phyloP scores from a whole-genome alignment of 2,329 filamentous ascomycete genomes.

The Zalaria obscura region DNA sequence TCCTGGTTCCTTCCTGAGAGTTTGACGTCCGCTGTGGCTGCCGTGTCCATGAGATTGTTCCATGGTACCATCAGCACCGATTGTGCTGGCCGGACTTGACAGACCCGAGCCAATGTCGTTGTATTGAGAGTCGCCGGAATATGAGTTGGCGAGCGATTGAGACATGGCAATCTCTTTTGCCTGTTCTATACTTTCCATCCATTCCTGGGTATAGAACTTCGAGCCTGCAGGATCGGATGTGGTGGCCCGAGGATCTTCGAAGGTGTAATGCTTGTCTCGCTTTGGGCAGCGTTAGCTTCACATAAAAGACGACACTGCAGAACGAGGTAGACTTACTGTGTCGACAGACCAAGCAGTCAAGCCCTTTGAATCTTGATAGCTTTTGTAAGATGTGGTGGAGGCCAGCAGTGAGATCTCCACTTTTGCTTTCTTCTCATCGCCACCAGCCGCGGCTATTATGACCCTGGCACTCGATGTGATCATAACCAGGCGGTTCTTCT shows the following conservation, averaged over 20 bases:
- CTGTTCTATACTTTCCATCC: slow-evolving; percentile 78
- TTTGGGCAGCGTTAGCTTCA: slow-evolving; percentile 23
- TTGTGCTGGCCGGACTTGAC: slow-evolving; percentile 64
- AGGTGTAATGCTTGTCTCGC: slow-evolving; percentile 81
- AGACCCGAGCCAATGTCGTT: slow-evolving; percentile 38
- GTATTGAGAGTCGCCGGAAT: slow-evolving; percentile 38
- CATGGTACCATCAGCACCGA: slow-evolving; percentile 40
- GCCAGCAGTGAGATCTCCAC: slow-evolving; percentile 74
- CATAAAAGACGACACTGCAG: neutral
- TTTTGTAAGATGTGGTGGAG: slow-evolving; percentile 64
- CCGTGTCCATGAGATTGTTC: slow-evolving; percentile 19
- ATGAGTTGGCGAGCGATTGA: slow-evolving; percentile 51
- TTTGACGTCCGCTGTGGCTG: slow-evolving; percentile 30
- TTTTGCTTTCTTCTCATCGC: slow-evolving; percentile 92
- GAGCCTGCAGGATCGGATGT: slow-evolving; percentile 47
- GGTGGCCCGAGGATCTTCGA: slow-evolving; percentile 78
- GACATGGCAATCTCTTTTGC: slow-evolving; percentile 73
- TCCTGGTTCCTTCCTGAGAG: slow-evolving; percentile 28
- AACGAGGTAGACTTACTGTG: slow-evolving; percentile 51
- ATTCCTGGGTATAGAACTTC: slow-evolving; percentile 67
- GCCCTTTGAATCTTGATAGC: slow-evolving; percentile 72
- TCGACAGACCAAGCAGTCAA: slow-evolving; percentile 82
- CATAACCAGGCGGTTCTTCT: slow-evolving; percentile 85
- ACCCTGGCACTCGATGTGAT: slow-evolving; percentile 84
- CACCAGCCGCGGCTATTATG: slow-evolving; percentile 77